A percentile compares a stretch with the other conserved stretches of the same genome.
phyloP scores from a whole-genome alignment of 352 stramenopile genomes.

The Phytopythium sindhum region DNA sequence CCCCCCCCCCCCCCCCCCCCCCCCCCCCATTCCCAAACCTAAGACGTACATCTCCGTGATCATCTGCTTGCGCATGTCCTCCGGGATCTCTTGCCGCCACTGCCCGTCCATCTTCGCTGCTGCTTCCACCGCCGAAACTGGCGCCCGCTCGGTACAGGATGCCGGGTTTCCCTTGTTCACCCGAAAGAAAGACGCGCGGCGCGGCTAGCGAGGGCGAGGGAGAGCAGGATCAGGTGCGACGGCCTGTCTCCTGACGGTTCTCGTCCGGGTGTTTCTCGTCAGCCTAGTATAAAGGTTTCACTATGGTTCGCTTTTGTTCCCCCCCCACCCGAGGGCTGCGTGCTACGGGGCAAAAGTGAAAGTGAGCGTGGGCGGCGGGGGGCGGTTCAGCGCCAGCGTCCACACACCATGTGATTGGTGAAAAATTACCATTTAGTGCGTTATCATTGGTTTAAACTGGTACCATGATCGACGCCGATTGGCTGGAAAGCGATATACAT shows the following conservation, averaged over 20 bases:
- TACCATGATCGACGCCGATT: neutral
- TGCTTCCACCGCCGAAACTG: slow-evolving; percentile 6
- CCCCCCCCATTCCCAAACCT: neutral
- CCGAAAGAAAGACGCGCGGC: neutral
- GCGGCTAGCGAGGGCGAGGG: neutral
- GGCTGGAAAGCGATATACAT: neutral
- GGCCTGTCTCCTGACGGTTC: slow-evolving; percentile 1
- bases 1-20: neutral
- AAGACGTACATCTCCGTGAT: slow-evolving; percentile 81
- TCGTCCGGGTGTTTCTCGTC: neutral
- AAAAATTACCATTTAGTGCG: neutral
- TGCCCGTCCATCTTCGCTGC: slow-evolving; percentile 47
- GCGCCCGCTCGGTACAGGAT: neutral
- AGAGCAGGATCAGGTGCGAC: neutral
- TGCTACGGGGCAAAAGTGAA: slow-evolving; percentile 34
- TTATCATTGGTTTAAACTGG: neutral
- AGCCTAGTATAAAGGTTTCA: neutral
- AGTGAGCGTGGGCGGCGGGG: slow-evolving; percentile 22
- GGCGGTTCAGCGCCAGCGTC: slow-evolving; percentile 2
- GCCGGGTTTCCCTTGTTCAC: neutral
- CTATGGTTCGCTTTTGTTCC: slow-evolving; percentile 7
- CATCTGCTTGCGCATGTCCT: slow-evolving; percentile 84
- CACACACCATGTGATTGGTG: neutral
- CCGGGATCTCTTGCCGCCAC: slow-evolving; percentile 76
- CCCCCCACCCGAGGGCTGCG: slow-evolving; percentile 13